Base-by-base conservation (phyloP, 2,329 filamentous ascomycete species). In the Microdochium nivale region DNA sequence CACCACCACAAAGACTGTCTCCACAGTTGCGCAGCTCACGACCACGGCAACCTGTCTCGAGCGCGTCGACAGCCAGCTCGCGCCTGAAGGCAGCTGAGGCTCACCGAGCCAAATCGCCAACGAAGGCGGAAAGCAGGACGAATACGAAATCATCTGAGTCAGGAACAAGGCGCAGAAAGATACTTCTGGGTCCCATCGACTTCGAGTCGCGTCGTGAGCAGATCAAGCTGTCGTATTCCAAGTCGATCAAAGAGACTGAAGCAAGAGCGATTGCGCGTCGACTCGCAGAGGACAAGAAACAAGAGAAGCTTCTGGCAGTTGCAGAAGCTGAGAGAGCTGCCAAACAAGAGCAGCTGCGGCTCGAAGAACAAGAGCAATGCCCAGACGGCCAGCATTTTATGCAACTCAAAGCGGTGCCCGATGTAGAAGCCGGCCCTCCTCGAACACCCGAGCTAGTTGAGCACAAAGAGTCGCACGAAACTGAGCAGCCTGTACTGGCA, bases 151-250 rank as follows among this genome's bases (percentile, higher is more conserved):
- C 68, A 14, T 67, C 67, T 35, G 75, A 76, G 50, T 60, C 64
- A 27, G 58, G 68, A 4, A 54, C 65, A 5, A 65, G 71, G 30
- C 71, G 77, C 53, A 73, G 76, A 44, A 82, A 81, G 61, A 73
- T 81, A 49, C 79, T 79, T 1, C 71, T 91, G 53, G 86, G 86
- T 1, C 86, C 86, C 54, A 88, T 95, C 50, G 88, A 96, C 67
- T 94, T 95, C 64, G 89, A 87, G 54, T 87, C 88, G 58, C 80
- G 89, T 49, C 79, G 90, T 59, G 86, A 90, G 62, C 83, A 84
- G 54, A 95, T 95, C 60, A 86, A 91, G 59, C 81, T 90, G 52
- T 90, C 89, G 14, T 92, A 95, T 66, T 91, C 83, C 59, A 88
- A 87, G 64, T 89, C 87, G n/a, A 83, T 94, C 48, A 80, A 86